These are phyloP conservation scores for Podila epigama DNA, from an alignment of 192 early-diverging fungal genomes.

Conservation along the genomic window DNA sequence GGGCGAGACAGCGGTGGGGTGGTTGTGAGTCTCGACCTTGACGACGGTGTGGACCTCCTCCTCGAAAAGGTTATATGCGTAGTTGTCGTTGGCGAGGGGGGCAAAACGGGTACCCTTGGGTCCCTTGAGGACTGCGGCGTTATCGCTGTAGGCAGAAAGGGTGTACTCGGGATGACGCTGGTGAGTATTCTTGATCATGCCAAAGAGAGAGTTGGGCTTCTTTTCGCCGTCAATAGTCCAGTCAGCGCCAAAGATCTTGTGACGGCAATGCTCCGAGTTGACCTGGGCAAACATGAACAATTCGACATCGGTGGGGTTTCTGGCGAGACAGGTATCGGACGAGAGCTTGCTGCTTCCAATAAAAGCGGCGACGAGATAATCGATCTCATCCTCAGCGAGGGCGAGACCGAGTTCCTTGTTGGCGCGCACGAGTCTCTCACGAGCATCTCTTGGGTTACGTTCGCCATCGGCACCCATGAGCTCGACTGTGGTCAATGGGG, in stretches of 20 bases:
- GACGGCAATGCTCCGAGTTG: conserved; percentile 99
- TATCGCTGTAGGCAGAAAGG: conserved; percentile 97
- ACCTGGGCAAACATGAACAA: conserved; percentile 99
- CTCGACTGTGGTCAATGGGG: conserved; percentile 64
- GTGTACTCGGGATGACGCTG: conserved; percentile 80
- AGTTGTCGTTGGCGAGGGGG: conserved; percentile 50
- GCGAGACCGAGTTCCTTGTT: conserved; percentile 95
- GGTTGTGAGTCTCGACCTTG: conserved; percentile 99
- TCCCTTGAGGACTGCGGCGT: conserved; percentile 94
- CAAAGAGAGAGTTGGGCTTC: conserved; percentile 87
- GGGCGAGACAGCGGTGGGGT: conserved; percentile 98
- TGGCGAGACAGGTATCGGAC: conserved; percentile 57
- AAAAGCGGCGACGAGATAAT: conserved; percentile 91
- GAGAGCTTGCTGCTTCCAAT: conserved; percentile 56
- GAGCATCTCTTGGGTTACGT: conserved; percentile 51
- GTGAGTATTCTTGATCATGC: conserved; percentile 97
- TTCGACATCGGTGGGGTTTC: conserved; percentile 98
- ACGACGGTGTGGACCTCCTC: conserved; percentile 90
- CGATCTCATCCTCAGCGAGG: conserved; percentile 95
- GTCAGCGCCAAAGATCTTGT: conserved; percentile 99
- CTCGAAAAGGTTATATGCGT: conserved; percentile 66
- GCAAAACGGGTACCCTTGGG: conserved; percentile 68
- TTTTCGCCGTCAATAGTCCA: conserved; percentile 95
- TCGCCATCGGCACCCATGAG: conserved; percentile 47
- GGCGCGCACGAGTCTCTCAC: conserved; percentile 72